A percentile compares a stretch with the other conserved stretches of the same genome.
Evolutionary conservation across 192 early-diverging fungal species (phyloP).

Genomic region (Umbelopsis sp.): DNA sequence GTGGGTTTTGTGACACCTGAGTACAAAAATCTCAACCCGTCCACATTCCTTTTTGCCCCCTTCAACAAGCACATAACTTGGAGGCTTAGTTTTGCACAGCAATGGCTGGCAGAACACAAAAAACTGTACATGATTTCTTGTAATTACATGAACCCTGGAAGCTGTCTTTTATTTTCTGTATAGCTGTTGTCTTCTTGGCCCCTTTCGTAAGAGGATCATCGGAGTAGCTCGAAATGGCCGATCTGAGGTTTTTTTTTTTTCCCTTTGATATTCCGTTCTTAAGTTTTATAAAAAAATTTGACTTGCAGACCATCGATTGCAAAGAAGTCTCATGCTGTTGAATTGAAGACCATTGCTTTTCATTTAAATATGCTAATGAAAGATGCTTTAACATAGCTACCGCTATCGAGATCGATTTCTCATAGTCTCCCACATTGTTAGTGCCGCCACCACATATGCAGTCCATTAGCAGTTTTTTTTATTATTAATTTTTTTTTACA

Average conservation of each 20-base stretch:
- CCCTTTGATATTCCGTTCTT: neutral
- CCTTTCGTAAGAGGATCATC: neutral
- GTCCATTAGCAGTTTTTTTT: too few relatives aligned
- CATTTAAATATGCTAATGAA: too few relatives aligned
- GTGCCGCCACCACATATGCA: too few relatives aligned
- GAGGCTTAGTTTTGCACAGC: neutral
- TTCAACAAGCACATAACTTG: neutral
- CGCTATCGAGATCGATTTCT: too few relatives aligned
- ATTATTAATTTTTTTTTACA: too few relatives aligned
- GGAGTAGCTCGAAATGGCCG: neutral
- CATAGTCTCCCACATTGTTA: too few relatives aligned
- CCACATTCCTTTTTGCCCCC: neutral
- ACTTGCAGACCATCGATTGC: too few relatives aligned
- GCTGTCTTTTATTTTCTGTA: neutral
- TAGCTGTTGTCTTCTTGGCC: neutral
- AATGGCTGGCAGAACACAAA: neutral
- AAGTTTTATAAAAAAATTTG: too few relatives aligned
- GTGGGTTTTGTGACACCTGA: constrained; percentile 20
- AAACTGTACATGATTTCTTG: too few relatives aligned
- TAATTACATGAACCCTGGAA: too few relatives aligned
- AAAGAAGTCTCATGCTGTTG: neutral
- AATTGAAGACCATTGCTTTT: neutral
- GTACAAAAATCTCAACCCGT: constrained; percentile 3
- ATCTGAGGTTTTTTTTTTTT: too few relatives aligned
- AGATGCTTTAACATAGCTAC: too few relatives aligned